Evolutionary conservation across 73 alveolate genomes (phyloP), one percentile per base, ranked within the genome.

Genomic region (Breviolum minutum): DNA sequence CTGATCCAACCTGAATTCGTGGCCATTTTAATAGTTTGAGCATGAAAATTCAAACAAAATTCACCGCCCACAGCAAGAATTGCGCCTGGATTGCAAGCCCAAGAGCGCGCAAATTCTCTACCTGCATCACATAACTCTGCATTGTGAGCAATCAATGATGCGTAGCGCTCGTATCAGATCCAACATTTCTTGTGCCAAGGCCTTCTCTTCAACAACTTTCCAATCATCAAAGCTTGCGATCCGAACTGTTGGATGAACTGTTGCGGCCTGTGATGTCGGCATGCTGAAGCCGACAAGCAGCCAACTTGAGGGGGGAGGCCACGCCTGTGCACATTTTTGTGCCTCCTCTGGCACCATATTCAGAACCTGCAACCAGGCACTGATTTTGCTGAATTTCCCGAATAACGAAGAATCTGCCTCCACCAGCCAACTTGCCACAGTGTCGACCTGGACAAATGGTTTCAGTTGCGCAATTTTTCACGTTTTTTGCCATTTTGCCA

Each of bases 81-180:
- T 40, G 64, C 26, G 76, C 96, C 96, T 90, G 96, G 61, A 90
- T 80, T 69, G 96, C 96, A 32, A 90, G 96, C 63, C 96, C 96
- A 32, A 90, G 96, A 8, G 96, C 87, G 8, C 96, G 71, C 63
- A 90, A 61, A 12, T 77, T 90, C 76, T 90, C 96, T 12, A 74
- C 96, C 96, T 90, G 77, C 30, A 40, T 40, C 95, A 68, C 54
- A 40, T 2, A 17, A 20, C 54, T 3, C 54, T 40, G 54, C 54
- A 40, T 40, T 40, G 54, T 40, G 54, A 40, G 54, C 54, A 40
- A 40, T 40, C 5, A 40, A 40, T 40, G 54, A 40, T 40, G 54
- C 54, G 3, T 40, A 3, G 54, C 54, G 3, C n/a, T n/a, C 0
- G 54, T 40, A 40, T 40, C 54, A 40, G 3, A 40, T 40, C 54